Conservation (phyloP, 2,329 filamentous ascomycete genomes). For the Cadophora luteo-olivacea region DNA sequence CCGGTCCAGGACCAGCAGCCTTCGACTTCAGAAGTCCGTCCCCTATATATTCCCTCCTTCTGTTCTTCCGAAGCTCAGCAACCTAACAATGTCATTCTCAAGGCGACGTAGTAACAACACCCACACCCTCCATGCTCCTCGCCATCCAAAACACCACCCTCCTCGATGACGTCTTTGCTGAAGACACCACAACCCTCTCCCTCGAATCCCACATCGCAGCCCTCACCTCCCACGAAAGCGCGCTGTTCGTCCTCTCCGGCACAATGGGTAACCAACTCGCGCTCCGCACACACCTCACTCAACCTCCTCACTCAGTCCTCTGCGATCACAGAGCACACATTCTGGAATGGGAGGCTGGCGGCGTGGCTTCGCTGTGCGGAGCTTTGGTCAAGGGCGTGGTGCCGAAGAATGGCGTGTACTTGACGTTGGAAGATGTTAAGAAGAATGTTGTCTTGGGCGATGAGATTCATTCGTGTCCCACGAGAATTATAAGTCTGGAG, state of each 20-base stretch:
- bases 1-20: conserved; percentile 41
- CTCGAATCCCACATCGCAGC: conserved; percentile 78
- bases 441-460: conserved; percentile 67
- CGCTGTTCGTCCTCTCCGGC: conserved; percentile 83
- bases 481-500: conserved; percentile 81
- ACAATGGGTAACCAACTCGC: conserved; percentile 95
- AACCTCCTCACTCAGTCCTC: conserved; percentile 81
- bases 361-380: conserved; percentile 71
- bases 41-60: neutral
- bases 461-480: conserved; percentile 81
- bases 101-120: conserved; percentile 75
- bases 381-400: conserved; percentile 72
- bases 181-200: conserved; percentile 78
- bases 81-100: conserved; percentile 42
- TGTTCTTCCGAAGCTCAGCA: neutral
- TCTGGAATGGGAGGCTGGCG: conserved; percentile 68
- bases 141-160: conserved; percentile 79
- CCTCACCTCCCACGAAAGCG: conserved; percentile 77
- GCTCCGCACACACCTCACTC: conserved; percentile 76
- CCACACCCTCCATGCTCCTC: conserved; percentile 80
- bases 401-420: conserved; percentile 72
- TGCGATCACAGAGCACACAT: conserved; percentile 84
- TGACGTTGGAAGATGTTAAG: conserved; percentile 67
- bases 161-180: conserved; percentile 82
- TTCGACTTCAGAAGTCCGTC: conserved; percentile 45